phyloP scores from a whole-genome alignment of 306 rosid genomes.

The Acacia confusa region DNA sequence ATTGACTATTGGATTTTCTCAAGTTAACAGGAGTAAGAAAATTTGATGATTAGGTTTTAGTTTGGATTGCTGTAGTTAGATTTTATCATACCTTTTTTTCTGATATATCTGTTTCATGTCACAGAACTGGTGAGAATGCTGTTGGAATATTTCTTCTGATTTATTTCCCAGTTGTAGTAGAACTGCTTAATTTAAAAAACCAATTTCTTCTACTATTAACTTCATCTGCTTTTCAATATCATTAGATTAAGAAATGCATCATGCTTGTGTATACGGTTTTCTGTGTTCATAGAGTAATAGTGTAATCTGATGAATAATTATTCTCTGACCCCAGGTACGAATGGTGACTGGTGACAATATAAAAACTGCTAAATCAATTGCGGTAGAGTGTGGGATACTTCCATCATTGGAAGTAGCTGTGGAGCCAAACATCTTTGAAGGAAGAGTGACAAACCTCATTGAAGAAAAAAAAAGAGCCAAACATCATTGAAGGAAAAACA shows the following conservation, averaged over 20 bases:
- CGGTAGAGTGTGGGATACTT: slow-evolving; percentile 92
- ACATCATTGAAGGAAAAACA: slow-evolving; percentile 77
- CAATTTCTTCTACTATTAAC: background rate
- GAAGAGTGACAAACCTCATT: slow-evolving; percentile 55
- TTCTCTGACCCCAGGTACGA: slow-evolving; percentile 58
- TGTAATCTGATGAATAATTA: background rate
- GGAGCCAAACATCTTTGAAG: slow-evolving; percentile 81
- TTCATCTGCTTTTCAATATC: background rate
- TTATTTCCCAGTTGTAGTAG: background rate
- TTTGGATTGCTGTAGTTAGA: background rate
- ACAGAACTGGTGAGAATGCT: background rate
- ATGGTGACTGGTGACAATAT: slow-evolving; percentile 98
- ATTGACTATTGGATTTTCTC: background rate
- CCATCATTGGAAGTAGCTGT: slow-evolving; percentile 51
- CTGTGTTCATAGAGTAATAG: background rate
- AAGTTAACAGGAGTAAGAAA: background rate
- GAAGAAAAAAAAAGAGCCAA: slow-evolving; percentile 85
- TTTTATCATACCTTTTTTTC: background rate
- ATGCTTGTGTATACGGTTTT: background rate
- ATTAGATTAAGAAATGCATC: slow-evolving; percentile 1
- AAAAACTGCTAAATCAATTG: slow-evolving; percentile 93
- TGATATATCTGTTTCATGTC: background rate
- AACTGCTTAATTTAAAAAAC: background rate
- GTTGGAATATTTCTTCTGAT: background rate
- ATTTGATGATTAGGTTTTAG: background rate